Evolutionary conservation across 768 basidiomycete species (phyloP), one percentile per base, ranked within the genome.

Genomic region (Pleurotus salmoneostramineus): DNA sequence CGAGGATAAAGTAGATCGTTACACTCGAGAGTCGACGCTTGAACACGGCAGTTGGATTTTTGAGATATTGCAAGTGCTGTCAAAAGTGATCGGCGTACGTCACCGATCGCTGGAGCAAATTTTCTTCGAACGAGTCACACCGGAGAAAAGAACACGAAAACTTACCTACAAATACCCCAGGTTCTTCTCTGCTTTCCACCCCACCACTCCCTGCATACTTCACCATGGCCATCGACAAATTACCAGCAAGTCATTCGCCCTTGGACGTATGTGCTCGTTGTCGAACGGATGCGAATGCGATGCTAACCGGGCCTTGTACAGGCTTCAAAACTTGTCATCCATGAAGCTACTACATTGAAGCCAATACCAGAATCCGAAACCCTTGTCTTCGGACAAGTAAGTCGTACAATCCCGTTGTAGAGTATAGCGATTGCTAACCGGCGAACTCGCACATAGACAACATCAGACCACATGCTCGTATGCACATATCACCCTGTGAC

Each of bases 391-490:
- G 88, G 89, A 14, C 71, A 78, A 72, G 87, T 83, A 61, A 58
- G 75, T 68, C 12, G 37, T 8, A 1, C 6, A 43, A 5, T 15
- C 33, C 40, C 51, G 5, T 21, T 2, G 5, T 48, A 5, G 17
- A 14, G 17, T 3, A 31, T 40, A 8, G 3, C n/a, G 11, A 27
- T 54, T 44, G 47, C 34, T 17, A 17, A 54, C 62, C 45, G 60
- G 43, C 11, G 54, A 27, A 10, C n/a, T 15, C 31, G 10, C 60
- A 27, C 21, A 27, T 27, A 87, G 85, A 71, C 74, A n/a, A 78
- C 82, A 66, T 84, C 83, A 4, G 90, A 94, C 71, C 89, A 94
- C 69, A 93, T 93, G 89, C 78, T 89, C 33, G 70, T 86, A 36
- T 73, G 80, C 21, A 76, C 78, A n/a, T 90, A 83, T 71, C 77